Base-by-base conservation (phyloP, 208 protist genomes). In the Leishmania amazonensis region DNA sequence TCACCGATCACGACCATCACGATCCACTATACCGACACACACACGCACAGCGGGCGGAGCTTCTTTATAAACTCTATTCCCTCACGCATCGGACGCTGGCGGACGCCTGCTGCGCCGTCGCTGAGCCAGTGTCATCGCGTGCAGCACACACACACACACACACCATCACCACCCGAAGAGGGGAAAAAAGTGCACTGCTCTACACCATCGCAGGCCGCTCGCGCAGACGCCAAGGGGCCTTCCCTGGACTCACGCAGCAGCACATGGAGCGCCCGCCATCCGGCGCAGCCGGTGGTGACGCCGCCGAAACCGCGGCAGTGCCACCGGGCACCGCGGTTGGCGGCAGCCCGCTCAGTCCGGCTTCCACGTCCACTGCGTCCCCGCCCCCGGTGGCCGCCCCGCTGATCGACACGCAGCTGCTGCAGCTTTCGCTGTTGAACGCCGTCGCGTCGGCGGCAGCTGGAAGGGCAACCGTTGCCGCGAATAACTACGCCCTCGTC, bases 401-500 rank as follows among this genome's bases (percentile, higher is more conserved):
- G 1, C 76, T 88, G 67, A 89, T 83, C 15, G 87, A 94, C 75
- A 78, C 83, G 19, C 76, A 89, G 73, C 84, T 93, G 5, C 82
- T 95, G 38, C 83, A 85, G 21, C 77, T 85, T 13, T 73, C 82
- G 0, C 76, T 95, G 15, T 58, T 72, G 3, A 83, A 81, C 17
- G 91, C 88, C 54, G 83, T 90, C 40, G 40, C 75, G 1, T 83
- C 90, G 1, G 89, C 83, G 1, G 78, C 76, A 17, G 76, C 75
- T 19, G 82, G 88, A 11, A 89, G 90, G 21, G 68, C 78, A 19
- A 81, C 88, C 80, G 45, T 90, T 19, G 84, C 90, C 8, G 88
- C 87, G 19, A 81, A 90, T 65, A 80, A 89, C 78, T 96, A 91
- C 82, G 89, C 88, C 24, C 78, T 95, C 38, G 86, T 91, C 19